Evolutionary conservation across 1,284 basidiomycete species (phyloP).

Genomic region (Leccinum huronense): DNA sequence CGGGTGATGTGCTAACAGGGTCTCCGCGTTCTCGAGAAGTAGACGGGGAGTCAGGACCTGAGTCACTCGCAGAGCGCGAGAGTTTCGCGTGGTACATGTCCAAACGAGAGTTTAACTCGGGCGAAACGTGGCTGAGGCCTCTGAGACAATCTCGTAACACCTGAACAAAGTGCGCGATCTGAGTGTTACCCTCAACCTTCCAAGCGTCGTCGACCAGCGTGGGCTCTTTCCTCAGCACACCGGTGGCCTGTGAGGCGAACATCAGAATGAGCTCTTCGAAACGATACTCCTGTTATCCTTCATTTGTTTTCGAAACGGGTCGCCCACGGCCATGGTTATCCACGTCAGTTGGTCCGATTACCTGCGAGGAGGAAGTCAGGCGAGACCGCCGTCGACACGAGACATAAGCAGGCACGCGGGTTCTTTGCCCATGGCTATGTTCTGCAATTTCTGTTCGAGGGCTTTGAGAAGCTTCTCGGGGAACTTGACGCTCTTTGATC

Average conservation of each 20-base stretch:
- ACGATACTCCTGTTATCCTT: slow-evolving; percentile 93
- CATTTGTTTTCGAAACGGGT: slow-evolving; percentile 83
- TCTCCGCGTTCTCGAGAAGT: slow-evolving; percentile 53
- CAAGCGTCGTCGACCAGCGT: slow-evolving; percentile 76
- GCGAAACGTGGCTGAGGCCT: slow-evolving; percentile 71
- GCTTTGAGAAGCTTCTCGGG: slow-evolving; percentile 90
- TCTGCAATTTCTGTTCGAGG: slow-evolving; percentile 81
- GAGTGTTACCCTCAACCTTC: slow-evolving; percentile 90
- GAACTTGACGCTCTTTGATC: slow-evolving; percentile 82
- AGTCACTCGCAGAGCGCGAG: slow-evolving; percentile 58
- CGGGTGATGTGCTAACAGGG: slow-evolving; percentile 44
- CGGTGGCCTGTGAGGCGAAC: slow-evolving; percentile 89
- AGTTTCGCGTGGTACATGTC: slow-evolving; percentile 84
- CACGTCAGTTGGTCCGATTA: slow-evolving; percentile 87
- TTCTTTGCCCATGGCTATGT: slow-evolving; percentile 90
- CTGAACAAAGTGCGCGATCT: slow-evolving; percentile 85
- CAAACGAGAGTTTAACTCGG: slow-evolving; percentile 77
- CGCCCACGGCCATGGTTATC: slow-evolving; percentile 82
- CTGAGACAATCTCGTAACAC: slow-evolving; percentile 80
- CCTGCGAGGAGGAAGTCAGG: slow-evolving; percentile 40
- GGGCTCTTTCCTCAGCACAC: slow-evolving; percentile 81
- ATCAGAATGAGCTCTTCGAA: slow-evolving; percentile 96
- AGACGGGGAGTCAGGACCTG: slow-evolving; percentile 67
- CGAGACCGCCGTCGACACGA: slow-evolving; percentile 2
- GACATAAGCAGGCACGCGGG: slow-evolving; percentile 59